Base-by-base conservation (phyloP, 139 green algal species). In the Chlamydomonas eustigma region DNA sequence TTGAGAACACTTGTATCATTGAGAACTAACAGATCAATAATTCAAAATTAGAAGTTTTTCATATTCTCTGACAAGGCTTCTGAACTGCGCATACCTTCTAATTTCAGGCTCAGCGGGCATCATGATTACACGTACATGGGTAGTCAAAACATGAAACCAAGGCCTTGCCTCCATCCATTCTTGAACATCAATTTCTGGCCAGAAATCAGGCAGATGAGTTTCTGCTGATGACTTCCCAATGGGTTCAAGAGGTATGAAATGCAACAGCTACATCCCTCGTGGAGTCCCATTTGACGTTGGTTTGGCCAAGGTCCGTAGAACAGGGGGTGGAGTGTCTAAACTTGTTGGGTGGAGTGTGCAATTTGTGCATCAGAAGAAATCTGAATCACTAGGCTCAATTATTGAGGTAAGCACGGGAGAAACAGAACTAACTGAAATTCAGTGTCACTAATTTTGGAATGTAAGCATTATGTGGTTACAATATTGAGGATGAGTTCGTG, bases 271-370 rank as follows among this genome's bases (percentile, higher is more conserved):
- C 44, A 58, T 12, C 18, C 12, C 18, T 18, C n/a, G n/a, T 58
- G 18, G 12, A 32, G 25, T 70, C 25, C 58, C 25, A 24, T 70
- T 70, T 35, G 58, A 70, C 18, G 58, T 70, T 6, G 58, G 58
- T 28, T 8, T 70, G 58, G 58, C 58, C 58, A 70, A 70, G 58
- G 6, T 70, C 25, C 58, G 58, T 18, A 35, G 58, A 32, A 28
- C 6, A 28, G 58, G 58, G 25, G 58, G 58, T 5, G 8, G 6
- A 70, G 28, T 58, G 12, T n/a, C n/a, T n/a, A 58, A 58, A 18
- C 44, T 58, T 12, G 18, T 58, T 12, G 44, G 44, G 12, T 58
- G 44, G 44, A 58, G 12, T 18, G 18, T 58, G 12, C 44, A 58
- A 28, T 28, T 18, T 58, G 18, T 18, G 12, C 12, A 58, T 28